phyloP scores from a whole-genome alignment of 139 green algal species.

The Chlorella sorokiniana region DNA sequence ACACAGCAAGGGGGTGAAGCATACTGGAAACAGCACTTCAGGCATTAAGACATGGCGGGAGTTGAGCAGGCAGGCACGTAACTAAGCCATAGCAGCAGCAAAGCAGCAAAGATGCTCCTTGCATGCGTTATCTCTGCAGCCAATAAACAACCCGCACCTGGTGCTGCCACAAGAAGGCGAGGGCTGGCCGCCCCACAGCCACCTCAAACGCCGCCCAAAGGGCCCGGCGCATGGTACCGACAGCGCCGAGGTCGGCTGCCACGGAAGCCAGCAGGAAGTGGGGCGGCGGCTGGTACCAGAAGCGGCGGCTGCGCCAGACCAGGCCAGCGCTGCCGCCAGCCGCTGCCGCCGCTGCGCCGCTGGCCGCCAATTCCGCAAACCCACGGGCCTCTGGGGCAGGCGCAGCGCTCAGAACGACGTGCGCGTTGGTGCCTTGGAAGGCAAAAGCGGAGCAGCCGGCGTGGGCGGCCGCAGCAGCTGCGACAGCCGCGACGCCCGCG shows the following conservation, averaged over 20 bases:
- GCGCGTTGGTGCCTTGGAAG: slow-evolving; percentile 71
- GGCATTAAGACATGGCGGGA: background rate
- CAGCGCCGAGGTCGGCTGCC: slow-evolving; percentile 23
- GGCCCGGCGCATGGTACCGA: background rate
- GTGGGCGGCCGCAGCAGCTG: background rate
- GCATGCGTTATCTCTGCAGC: background rate
- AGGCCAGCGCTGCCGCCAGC: too few species aligned
- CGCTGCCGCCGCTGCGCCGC: background rate
- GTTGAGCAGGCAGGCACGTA: background rate
- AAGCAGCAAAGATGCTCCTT: too few species aligned
- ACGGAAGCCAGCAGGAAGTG: slow-evolving; percentile 49
- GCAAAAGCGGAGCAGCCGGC: slow-evolving; percentile 61
- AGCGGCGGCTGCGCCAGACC: slow-evolving; percentile 15
- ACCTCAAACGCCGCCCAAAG: slow-evolving; percentile 40
- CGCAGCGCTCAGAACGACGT: slow-evolving; percentile 28
- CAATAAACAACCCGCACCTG: background rate
- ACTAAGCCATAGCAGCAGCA: background rate
- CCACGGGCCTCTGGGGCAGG: slow-evolving; percentile 45
- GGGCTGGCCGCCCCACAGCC: slow-evolving; percentile 30
- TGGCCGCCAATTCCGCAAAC: background rate
- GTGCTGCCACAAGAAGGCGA: slow-evolving; percentile 77
- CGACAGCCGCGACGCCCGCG: background rate
- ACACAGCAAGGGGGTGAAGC: background rate
- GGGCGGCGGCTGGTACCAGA: slow-evolving; percentile 35
- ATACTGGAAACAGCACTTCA: background rate